These are phyloP conservation scores for Fragosphaeria purpurea DNA, from an alignment of 2,329 filamentous ascomycete genomes.

Conservation along the genomic window DNA sequence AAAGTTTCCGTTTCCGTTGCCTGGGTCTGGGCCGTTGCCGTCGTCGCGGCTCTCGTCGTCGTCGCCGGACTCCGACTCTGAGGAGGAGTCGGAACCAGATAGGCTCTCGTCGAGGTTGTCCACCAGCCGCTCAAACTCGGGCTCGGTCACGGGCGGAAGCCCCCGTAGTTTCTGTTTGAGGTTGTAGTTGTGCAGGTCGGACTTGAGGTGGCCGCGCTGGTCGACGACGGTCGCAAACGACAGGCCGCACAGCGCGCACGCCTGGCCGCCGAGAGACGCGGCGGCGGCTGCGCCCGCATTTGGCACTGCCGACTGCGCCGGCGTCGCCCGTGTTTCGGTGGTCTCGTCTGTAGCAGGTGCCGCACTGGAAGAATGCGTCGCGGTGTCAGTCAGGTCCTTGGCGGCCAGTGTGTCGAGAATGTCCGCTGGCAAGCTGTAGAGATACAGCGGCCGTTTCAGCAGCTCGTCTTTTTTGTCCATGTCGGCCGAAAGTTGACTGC, in stretches of 20 bases:
- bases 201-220: conserved; percentile 76
- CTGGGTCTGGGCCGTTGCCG: conserved; percentile 16
- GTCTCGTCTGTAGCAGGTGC: conserved; percentile 12
- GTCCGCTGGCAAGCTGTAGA: conserved; percentile 72
- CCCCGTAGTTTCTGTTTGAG: conserved; percentile 82
- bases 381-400: conserved; percentile 33
- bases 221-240: conserved; percentile 65
- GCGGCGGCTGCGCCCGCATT: conserved; percentile 13
- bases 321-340: conserved; percentile 11
- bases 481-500: background rate
- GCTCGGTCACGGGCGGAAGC: conserved; percentile 59
- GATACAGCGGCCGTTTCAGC: conserved; percentile 41
- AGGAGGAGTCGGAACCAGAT: conserved; percentile 73
- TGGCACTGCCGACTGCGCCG: conserved; percentile 7
- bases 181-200: conserved; percentile 90
- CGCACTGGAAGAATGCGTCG: conserved; percentile 6
- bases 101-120: conserved; percentile 82
- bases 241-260: conserved; percentile 72
- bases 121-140: conserved; percentile 77
- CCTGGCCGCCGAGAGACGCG: conserved; percentile 50
- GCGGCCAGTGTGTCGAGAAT: conserved; percentile 58
- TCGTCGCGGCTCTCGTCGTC: conserved; percentile 20
- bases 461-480: conserved; percentile 29
- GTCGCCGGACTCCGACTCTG: conserved; percentile 53
- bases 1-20: conserved; percentile 37